These are phyloP conservation scores for Dryas drummondii DNA, from an alignment of 306 rosid species.

Conservation along the genomic window DNA sequence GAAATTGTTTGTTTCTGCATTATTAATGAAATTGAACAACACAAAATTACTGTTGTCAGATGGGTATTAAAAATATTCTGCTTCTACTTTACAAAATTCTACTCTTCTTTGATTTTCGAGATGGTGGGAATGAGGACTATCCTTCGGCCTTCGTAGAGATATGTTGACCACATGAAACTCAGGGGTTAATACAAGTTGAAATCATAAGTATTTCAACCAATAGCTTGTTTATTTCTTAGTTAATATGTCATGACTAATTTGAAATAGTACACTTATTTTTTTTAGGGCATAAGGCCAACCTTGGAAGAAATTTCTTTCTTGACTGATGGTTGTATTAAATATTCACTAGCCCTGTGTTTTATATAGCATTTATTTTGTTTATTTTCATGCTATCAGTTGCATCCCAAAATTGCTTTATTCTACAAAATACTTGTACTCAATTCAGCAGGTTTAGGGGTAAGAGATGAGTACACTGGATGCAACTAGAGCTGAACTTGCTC, in stretches of 20 bases:
- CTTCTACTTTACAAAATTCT: neutral
- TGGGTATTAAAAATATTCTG: neutral
- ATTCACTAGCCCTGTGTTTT: neutral
- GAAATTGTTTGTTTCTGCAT: neutral
- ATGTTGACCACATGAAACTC: neutral
- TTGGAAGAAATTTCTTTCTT: neutral
- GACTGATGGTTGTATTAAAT: neutral
- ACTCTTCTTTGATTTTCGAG: neutral
- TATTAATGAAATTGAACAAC: neutral
- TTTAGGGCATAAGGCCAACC: neutral
- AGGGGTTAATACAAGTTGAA: neutral
- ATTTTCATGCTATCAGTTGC: conserved; percentile 3
- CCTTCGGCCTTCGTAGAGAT: neutral
- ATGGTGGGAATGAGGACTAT: neutral
- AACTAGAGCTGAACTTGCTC: conserved; percentile 88
- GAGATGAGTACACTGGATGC: conserved; percentile 91
- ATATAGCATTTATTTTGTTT: neutral
- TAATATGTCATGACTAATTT: neutral
- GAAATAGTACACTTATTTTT: neutral
- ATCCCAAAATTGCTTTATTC: neutral
- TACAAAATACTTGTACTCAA: neutral
- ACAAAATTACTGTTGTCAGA: neutral
- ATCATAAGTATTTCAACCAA: neutral
- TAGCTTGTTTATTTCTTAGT: neutral
- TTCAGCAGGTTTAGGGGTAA: conserved; percentile 28